These are phyloP conservation scores for Epichloe scottii DNA, from an alignment of 2,329 filamentous ascomycete species.

Conservation along the genomic window DNA sequence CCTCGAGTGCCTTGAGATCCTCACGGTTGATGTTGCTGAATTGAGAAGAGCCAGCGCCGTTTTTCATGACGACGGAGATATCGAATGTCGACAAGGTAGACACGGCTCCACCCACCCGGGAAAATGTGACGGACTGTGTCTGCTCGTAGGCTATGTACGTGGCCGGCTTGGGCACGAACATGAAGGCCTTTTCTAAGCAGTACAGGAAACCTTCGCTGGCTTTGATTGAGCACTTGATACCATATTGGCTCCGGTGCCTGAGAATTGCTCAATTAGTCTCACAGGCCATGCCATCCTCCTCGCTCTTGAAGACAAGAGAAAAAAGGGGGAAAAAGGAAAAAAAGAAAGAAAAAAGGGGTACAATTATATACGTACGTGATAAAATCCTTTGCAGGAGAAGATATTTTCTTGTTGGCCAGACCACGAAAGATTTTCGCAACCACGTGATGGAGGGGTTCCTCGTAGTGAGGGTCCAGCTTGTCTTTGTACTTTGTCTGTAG, in stretches of 20 bases:
- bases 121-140: constrained; percentile 84
- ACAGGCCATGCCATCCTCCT: background rate
- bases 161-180: constrained; percentile 97
- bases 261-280: background rate
- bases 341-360: background rate
- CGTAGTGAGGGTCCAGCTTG: constrained; percentile 79
- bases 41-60: constrained; percentile 74
- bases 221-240: constrained; percentile 99
- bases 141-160: constrained; percentile 96
- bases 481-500: constrained; percentile 77
- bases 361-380: constrained; percentile 42
- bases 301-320: background rate
- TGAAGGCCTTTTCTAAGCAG: constrained; percentile 94
- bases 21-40: constrained; percentile 99
- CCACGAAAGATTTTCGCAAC: constrained; percentile 93
- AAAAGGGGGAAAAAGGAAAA: background rate
- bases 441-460: constrained; percentile 85
- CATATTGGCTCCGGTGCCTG: constrained; percentile 80
- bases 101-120: constrained; percentile 84
- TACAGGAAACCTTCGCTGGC: constrained; percentile 96
- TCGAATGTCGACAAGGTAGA: constrained; percentile 94
- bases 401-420: constrained; percentile 87
- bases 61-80: constrained; percentile 86
- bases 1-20: constrained; percentile 90
- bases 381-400: constrained; percentile 89